Base-by-base conservation (phyloP, 305 asterid species). In the Fraxinus dipetala region DNA sequence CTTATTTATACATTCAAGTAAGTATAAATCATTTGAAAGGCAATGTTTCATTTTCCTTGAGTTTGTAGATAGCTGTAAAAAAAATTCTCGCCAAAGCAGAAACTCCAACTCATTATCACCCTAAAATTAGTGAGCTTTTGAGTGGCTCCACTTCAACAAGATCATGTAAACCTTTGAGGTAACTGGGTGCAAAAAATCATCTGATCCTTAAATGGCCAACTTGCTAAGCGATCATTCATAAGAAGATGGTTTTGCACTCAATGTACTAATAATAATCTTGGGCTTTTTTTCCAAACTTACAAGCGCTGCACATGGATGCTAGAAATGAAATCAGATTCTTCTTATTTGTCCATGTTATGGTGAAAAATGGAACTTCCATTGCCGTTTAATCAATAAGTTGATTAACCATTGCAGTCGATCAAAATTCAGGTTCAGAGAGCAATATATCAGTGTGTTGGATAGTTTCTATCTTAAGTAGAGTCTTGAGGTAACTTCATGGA, bases 1-100 rank as follows among this genome's bases (percentile, higher is more conserved):
- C 79, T 36, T 72, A 78, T 30, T 75, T 78, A 48, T 31, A 56
- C 7, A 28, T 20, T 43, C 82, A 28, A 73, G 48, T 30, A 73
- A 67, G 75, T 14, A 67, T 28, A 28, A 28, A 67, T 67, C 18
- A 30, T 67, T 67, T 67, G 75, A 67, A 28, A n/a, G 38, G 38
- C 4, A 7, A 61, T 61, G 69, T 20, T 61, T 61, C 72, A 61
- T 24, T 61, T 22, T 22, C 26, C 16, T 61, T 61, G 72, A 22
- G 72, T 61, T 61, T 20, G 8, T 22, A 16, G 65, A n/a, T 18
- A 2, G 31, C 7, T 61, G 70, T 8, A 61, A 22, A 61, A 61
- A 61, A 7, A 22, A 6, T 7, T 22, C 14, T n/a, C 10, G 16
- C 70, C 70, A 61, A 59, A 18, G 70, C 70, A 20, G 70, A 20